Evolutionary conservation across 441 rosid genomes (phyloP).

Genomic region (Pelargonium fulgidum): DNA sequence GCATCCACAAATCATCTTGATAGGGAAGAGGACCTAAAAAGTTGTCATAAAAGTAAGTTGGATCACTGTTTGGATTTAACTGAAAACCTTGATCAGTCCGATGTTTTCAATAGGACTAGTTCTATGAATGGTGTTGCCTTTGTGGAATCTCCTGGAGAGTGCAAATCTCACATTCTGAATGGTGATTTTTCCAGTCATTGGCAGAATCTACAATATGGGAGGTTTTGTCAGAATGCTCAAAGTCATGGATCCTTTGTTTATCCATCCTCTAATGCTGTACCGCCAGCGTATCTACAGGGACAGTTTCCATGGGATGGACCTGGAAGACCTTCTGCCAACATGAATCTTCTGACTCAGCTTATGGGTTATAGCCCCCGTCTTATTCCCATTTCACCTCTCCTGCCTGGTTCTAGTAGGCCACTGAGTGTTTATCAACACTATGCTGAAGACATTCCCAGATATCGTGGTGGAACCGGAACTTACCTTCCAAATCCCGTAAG

Average conservation of each 20-base stretch:
- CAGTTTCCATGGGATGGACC: constrained; percentile 9
- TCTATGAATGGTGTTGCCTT: background rate
- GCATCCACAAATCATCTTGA: constrained; percentile 13
- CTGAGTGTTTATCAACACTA: constrained; percentile 13
- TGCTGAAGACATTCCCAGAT: constrained; percentile 13
- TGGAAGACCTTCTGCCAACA: constrained; percentile 12
- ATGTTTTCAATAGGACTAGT: background rate
- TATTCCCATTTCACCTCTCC: constrained; percentile 8
- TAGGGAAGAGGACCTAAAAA: constrained; percentile 3
- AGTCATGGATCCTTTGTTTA: constrained; percentile 1
- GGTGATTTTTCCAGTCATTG: constrained; percentile 19
- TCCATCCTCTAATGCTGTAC: constrained; percentile 13
- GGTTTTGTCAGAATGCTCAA: constrained; percentile 17
- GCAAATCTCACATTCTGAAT: constrained; percentile 18
- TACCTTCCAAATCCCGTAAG: constrained; percentile 22
- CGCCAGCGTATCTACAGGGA: constrained; percentile 14
- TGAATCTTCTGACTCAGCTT: constrained; percentile 9
- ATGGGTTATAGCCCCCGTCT: constrained; percentile 11
- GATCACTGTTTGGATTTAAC: constrained; percentile 8
- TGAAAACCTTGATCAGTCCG: constrained; percentile 9
- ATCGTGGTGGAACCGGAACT: constrained; percentile 17
- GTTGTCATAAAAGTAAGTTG: background rate
- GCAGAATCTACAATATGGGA: constrained; percentile 20
- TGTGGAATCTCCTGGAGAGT: constrained; percentile 11
- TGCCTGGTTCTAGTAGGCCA: constrained; percentile 10